Percentiles rank a stretch among this genome's conserved stretches.
phyloP scores from a whole-genome alignment of 1,139 yeast genomes.

The Candida sp. region DNA sequence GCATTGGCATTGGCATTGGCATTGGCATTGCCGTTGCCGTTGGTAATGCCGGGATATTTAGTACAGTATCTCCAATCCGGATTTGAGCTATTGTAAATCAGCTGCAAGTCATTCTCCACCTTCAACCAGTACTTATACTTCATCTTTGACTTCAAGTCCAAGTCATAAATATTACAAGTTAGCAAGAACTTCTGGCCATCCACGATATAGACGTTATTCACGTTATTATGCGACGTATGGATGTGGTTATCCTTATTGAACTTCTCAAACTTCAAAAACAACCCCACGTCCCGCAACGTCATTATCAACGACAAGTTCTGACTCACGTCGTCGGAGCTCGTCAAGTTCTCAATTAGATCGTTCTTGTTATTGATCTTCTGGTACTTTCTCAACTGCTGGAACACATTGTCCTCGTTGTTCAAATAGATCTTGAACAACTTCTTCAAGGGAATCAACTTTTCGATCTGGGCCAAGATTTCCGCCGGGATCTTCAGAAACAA shows the following conservation, averaged over 20 bases:
- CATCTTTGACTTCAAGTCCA: constrained; percentile 45
- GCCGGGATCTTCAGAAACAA: constrained; percentile 33
- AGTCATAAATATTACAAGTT: constrained; percentile 46
- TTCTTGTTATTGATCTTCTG: constrained; percentile 39
- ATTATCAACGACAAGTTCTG: constrained; percentile 49
- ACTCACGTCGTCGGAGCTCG: constrained; percentile 45
- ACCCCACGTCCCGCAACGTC: constrained; percentile 62
- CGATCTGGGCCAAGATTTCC: constrained; percentile 21
- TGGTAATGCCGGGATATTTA: constrained; percentile 6
- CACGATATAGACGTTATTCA: constrained; percentile 28
- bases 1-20: background rate
- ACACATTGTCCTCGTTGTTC: constrained; percentile 35
- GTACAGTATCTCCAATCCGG: constrained; percentile 42
- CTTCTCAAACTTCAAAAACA: constrained; percentile 48
- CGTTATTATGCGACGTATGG: constrained; percentile 40
- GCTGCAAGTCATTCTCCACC: constrained; percentile 36
- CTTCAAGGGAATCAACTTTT: constrained; percentile 33
- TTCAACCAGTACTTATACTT: constrained; percentile 49
- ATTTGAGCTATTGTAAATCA: constrained; percentile 39
- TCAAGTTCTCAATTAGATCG: constrained; percentile 38
- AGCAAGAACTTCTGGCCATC: constrained; percentile 26
- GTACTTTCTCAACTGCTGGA: constrained; percentile 39
- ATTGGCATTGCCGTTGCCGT: background rate
- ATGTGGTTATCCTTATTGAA: constrained; percentile 30
- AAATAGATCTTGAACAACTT: constrained; percentile 32